Evolutionary conservation across 2,329 filamentous ascomycete genomes (phyloP).

Genomic region (Knufia fluminis): DNA sequence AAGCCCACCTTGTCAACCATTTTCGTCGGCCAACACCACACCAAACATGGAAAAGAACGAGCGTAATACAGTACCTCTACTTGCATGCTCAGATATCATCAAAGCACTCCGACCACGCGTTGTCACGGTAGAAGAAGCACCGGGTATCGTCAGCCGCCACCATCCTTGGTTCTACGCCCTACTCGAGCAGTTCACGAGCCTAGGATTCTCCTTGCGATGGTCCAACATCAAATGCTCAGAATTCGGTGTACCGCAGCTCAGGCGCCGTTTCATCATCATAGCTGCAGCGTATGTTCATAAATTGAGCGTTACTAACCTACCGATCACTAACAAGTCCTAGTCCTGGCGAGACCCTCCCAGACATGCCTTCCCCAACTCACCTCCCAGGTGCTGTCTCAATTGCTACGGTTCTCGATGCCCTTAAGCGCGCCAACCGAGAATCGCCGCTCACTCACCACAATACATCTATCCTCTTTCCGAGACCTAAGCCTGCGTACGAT

Average conservation of each 20-base stretch:
- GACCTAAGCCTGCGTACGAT: slow-evolving; percentile 35
- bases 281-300: slow-evolving; percentile 40
- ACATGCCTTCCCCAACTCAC: slow-evolving; percentile 57
- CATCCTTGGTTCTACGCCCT: slow-evolving; percentile 49
- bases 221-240: slow-evolving; percentile 44
- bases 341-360: slow-evolving; percentile 61
- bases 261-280: slow-evolving; percentile 44
- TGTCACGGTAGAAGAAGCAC: slow-evolving; percentile 71
- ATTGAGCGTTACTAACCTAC: no score
- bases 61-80: slow-evolving; percentile 52
- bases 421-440: slow-evolving; percentile 32
- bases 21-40: slow-evolving; percentile 62
- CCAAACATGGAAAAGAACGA: slow-evolving; percentile 49
- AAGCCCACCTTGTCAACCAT: slow-evolving; percentile 69
- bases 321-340: slow-evolving; percentile 46
- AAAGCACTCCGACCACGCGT: slow-evolving; percentile 53
- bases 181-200: slow-evolving; percentile 53
- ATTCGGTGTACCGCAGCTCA: slow-evolving; percentile 42
- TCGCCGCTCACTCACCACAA: slow-evolving; percentile 31
- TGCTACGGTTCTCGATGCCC: slow-evolving; percentile 35
- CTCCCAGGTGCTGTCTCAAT: slow-evolving; percentile 27
- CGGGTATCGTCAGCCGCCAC: slow-evolving; percentile 52
- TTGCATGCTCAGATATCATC: slow-evolving; percentile 45
- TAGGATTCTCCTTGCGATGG: slow-evolving; percentile 64
- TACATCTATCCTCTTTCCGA: slow-evolving; percentile 22